Evolutionary conservation across 345 rosid genomes (phyloP).

Genomic region (Populus pruinosa): DNA sequence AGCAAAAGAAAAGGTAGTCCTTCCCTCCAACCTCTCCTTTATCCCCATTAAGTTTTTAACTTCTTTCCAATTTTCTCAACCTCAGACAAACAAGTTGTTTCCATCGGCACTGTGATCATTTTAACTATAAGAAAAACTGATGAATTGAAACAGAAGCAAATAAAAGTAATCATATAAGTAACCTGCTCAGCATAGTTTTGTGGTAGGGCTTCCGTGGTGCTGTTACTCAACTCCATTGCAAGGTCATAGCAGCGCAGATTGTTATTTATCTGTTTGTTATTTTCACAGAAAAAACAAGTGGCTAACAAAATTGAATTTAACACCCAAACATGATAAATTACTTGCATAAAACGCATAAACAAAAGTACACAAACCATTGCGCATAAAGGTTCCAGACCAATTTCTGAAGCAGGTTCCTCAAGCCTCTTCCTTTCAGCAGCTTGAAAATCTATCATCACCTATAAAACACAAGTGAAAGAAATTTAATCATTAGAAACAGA

Average conservation of each 20-base stretch:
- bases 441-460: conserved; percentile 99
- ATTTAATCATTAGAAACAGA: background rate
- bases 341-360: background rate
- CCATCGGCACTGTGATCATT: background rate
- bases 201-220: conserved; percentile 92
- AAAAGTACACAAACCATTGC: conserved; percentile 72
- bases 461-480: background rate
- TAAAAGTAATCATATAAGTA: background rate
- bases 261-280: conserved; percentile 69
- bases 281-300: conserved; percentile 10
- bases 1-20: background rate
- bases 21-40: background rate
- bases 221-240: conserved; percentile 90
- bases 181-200: conserved; percentile 98
- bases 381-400: conserved; percentile 92
- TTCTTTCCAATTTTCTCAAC: background rate
- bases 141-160: background rate
- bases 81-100: background rate
- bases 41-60: background rate
- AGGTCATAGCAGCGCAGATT: conserved; percentile 98
- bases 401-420: conserved; percentile 88
- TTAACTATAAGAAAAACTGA: background rate
- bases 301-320: background rate
- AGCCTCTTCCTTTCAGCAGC: conserved; percentile 86
- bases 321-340: background rate